phyloP scores from a whole-genome alignment of 805 yeast genomes.

The Isabelozyma rhagii region DNA sequence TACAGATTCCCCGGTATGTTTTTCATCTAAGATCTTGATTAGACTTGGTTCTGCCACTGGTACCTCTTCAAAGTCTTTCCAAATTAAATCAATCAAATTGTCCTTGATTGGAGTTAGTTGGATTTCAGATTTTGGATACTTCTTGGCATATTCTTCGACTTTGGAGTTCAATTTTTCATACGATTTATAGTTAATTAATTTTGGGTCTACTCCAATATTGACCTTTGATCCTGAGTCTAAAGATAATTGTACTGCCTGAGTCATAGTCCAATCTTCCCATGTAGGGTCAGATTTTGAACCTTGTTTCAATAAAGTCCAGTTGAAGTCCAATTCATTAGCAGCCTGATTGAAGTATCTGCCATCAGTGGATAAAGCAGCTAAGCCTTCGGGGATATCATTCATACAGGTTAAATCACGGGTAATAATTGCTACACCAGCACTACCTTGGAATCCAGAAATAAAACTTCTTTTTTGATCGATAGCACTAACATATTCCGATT shows the following conservation, averaged over 20 bases:
- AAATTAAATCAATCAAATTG: constrained; percentile 73
- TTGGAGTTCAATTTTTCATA: constrained; percentile 27
- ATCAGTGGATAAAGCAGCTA: constrained; percentile 56
- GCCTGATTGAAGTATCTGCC: constrained; percentile 63
- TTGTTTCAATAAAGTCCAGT: constrained; percentile 55
- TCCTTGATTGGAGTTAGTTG: constrained; percentile 43
- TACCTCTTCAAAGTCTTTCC: constrained; percentile 62
- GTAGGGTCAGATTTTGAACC: constrained; percentile 47
- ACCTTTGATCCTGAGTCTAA: constrained; percentile 41
- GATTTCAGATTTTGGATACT: constrained; percentile 27
- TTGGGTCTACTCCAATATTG: constrained; percentile 49
- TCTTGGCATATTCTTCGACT: constrained; percentile 23
- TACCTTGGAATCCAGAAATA: constrained; percentile 58
- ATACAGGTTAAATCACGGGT: constrained; percentile 52
- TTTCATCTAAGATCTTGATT: constrained; percentile 47
- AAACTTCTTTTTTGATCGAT: constrained; percentile 55
- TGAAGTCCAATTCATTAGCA: constrained; percentile 53
- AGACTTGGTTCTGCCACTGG: constrained; percentile 56
- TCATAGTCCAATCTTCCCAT: constrained; percentile 59
- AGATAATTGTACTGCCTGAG: constrained; percentile 47
- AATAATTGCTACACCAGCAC: constrained; percentile 59
- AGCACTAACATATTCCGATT: constrained; percentile 55
- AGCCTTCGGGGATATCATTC: constrained; percentile 53
- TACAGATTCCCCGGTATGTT: constrained; percentile 65
- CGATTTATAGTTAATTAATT: constrained; percentile 37